These are phyloP conservation scores for Chytridium lagenaria DNA, from an alignment of 371 early-diverging fungal species.

Conservation along the genomic window DNA sequence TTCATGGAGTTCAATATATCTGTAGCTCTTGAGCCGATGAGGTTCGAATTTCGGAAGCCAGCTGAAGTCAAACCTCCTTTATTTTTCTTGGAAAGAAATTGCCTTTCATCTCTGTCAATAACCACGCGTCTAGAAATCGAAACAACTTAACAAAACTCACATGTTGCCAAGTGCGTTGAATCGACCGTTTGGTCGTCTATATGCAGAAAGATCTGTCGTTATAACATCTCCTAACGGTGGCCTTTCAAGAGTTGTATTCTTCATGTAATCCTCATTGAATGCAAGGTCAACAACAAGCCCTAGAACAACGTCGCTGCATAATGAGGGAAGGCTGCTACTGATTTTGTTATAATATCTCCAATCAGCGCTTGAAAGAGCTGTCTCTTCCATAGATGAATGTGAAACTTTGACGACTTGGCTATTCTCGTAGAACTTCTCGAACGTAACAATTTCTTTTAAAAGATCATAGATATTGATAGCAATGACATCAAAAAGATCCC, in stretches of 20 bases:
- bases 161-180: neutral
- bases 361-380: neutral
- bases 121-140: neutral
- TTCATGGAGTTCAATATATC: neutral
- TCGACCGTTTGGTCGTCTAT: neutral
- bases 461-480: neutral
- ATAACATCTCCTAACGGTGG: neutral
- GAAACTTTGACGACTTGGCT: neutral
- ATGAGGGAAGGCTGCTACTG: neutral
- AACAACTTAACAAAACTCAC: neutral
- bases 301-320: neutral
- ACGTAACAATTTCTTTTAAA: neutral
- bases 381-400: neutral
- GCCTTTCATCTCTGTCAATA: neutral
- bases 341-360: neutral
- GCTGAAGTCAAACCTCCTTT: neutral
- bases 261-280: neutral
- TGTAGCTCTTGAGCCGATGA: neutral
- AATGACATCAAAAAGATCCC: constrained; percentile 2
- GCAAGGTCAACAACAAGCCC: neutral
- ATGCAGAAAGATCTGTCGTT: neutral
- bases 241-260: too few relatives aligned
- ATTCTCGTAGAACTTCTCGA: neutral
- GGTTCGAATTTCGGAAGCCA: neutral
- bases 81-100: neutral